A percentile compares a stretch with the other conserved stretches of the same genome.
Conservation (phyloP, 768 basidiomycete species). For the Cubamyces sp. region DNA sequence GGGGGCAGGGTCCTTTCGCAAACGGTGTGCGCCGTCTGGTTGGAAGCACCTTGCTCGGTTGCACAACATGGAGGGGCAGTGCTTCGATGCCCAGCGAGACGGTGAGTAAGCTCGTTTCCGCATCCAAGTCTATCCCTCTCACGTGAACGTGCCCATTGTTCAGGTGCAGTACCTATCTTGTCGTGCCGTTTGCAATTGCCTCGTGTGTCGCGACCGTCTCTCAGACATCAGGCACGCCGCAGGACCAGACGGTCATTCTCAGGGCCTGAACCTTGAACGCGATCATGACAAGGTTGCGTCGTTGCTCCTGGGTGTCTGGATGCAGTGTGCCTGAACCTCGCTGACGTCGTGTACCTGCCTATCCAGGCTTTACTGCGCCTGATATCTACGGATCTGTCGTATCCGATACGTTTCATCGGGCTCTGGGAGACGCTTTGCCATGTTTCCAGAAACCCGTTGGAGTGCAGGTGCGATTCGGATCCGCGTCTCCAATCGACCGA, state of each 20-base stretch:
- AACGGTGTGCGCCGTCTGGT: too few species aligned
- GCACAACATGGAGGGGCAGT: too few species aligned
- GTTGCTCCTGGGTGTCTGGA: neutral
- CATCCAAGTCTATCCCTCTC: too few species aligned
- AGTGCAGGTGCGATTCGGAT: too few species aligned
- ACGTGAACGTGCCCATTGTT: too few species aligned
- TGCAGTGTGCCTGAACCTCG: conserved; percentile 11
- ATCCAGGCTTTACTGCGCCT: neutral
- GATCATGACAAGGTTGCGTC: conserved; percentile 5
- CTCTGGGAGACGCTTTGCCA: neutral
- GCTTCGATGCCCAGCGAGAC: too few species aligned
- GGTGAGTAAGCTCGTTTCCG: too few species aligned
- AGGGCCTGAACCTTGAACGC: neutral
- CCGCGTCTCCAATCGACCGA: too few species aligned
- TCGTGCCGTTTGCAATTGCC: neutral
- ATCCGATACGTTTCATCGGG: neutral
- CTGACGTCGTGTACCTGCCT: conserved; percentile 1
- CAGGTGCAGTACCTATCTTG: neutral
- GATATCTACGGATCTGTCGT: neutral
- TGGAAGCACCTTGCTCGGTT: too few species aligned
- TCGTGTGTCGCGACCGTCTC: neutral
- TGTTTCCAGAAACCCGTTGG: neutral
- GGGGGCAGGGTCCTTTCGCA: too few species aligned
- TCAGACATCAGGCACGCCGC: conserved; percentile 4
- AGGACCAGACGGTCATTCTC: neutral